A percentile compares a stretch with the other conserved stretches of the same genome.
These are phyloP conservation scores for Colletotrichum sp. DNA, from an alignment of 2,329 filamentous ascomycete species.

Conservation along the genomic window DNA sequence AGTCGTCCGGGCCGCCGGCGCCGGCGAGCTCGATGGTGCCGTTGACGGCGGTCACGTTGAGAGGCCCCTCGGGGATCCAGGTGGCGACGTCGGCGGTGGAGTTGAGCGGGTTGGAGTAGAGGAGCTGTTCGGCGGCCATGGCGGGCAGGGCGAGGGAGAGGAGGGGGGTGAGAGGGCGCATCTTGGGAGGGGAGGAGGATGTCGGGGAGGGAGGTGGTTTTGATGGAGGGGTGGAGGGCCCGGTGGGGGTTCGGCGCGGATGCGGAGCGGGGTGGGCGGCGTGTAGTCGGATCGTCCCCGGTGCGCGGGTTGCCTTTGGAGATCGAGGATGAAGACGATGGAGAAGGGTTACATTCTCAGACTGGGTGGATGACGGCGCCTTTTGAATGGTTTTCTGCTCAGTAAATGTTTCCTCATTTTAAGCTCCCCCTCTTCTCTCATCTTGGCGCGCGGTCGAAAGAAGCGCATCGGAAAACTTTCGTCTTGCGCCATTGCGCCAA, in stretches of 20 bases:
- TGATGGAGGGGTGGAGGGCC: neutral
- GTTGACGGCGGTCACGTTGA: slow-evolving; percentile 28
- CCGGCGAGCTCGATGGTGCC: slow-evolving; percentile 32
- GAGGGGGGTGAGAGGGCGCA: neutral
- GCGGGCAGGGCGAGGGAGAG: neutral
- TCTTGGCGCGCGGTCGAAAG: neutral
- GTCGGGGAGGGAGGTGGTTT: neutral
- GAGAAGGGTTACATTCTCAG: neutral
- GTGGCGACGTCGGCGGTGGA: slow-evolving; percentile 27
- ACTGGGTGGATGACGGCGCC: neutral
- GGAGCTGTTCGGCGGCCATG: slow-evolving; percentile 26
- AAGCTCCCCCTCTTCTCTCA: neutral
- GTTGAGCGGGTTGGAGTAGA: slow-evolving; percentile 34
- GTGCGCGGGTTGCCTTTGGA: neutral
- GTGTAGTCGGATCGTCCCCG: neutral
- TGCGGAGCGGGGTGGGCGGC: neutral
- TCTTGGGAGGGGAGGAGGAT: neutral
- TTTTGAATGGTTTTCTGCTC: neutral
- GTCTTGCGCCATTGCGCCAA: neutral
- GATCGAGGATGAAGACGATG: neutral
- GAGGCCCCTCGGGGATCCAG: slow-evolving; percentile 34
- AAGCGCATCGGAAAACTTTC: neutral
- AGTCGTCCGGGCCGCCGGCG: slow-evolving; percentile 26
- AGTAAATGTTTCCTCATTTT: neutral
- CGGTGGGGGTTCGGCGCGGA: neutral